Percentiles rank a stretch among this genome's conserved stretches.
Conservation (phyloP, 192 early-diverging fungal genomes). For the Backusella parvicylindrica region DNA sequence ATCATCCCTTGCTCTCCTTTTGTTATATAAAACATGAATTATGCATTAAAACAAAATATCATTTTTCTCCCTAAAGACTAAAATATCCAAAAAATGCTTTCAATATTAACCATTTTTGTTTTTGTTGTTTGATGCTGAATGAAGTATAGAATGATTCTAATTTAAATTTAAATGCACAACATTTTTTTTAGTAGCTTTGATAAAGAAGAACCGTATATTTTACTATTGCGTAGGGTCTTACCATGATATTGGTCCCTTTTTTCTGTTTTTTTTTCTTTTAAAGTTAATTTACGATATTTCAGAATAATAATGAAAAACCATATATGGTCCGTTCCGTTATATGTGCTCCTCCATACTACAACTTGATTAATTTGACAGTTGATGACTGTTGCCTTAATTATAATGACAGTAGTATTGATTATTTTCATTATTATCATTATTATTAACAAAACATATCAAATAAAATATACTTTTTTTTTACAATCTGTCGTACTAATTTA, state of each 20-base stretch:
- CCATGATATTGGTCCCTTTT: background rate
- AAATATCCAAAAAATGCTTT: background rate
- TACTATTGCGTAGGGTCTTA: background rate
- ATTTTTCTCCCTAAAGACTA: background rate
- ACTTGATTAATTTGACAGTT: background rate
- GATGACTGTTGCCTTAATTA: background rate
- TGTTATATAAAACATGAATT: background rate
- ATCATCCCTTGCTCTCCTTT: background rate
- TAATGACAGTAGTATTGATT: background rate
- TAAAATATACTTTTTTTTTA: background rate
- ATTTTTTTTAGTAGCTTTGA: background rate
- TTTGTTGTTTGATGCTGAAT: background rate
- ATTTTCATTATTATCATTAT: no score
- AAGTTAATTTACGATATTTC: background rate
- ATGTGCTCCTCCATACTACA: background rate
- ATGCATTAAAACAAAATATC: background rate
- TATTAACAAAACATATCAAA: background rate
- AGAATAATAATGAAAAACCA: background rate
- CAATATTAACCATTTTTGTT: background rate
- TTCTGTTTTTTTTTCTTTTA: background rate
- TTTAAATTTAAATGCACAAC: background rate
- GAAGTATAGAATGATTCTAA: background rate
- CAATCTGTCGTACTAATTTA: background rate
- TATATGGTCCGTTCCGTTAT: background rate
- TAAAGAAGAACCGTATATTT: background rate